phyloP scores from a whole-genome alignment of 1,284 basidiomycete species.

The Ganoderma sp. region DNA sequence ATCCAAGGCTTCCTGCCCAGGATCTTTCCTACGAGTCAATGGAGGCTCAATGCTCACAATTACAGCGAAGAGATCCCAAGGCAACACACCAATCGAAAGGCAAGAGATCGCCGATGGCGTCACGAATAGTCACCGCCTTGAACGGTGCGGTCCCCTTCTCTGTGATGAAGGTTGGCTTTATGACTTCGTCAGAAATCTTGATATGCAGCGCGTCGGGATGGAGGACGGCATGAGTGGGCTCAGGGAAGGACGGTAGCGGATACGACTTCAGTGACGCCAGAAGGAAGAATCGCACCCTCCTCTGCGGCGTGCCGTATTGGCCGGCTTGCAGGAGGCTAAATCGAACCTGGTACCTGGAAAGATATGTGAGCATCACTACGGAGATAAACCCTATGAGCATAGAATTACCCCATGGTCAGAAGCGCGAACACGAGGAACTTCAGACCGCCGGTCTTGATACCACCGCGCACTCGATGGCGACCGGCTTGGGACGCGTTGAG shows the following conservation, averaged over 20 bases:
- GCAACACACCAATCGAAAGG: constrained; percentile 67
- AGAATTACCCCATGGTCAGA: constrained; percentile 63
- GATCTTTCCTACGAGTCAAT: constrained; percentile 5
- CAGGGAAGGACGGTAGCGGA: constrained; percentile 67
- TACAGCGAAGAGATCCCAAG: background rate
- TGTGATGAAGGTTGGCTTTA: constrained; percentile 52
- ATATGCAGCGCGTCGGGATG: background rate
- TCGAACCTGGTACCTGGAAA: constrained; percentile 67
- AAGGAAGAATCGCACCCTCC: constrained; percentile 71
- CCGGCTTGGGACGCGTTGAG: constrained; percentile 58
- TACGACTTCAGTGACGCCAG: constrained; percentile 60
- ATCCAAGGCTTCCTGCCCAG: background rate
- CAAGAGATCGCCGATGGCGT: constrained; percentile 73
- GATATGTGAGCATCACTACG: background rate
- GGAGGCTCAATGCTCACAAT: background rate
- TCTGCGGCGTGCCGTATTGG: constrained; percentile 76
- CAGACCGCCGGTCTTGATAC: constrained; percentile 69
- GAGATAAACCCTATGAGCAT: background rate
- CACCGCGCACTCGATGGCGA: constrained; percentile 58
- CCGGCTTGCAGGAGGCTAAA: constrained; percentile 70
- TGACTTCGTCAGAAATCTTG: constrained; percentile 10
- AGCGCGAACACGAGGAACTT: constrained; percentile 66
- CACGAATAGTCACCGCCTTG: constrained; percentile 60
- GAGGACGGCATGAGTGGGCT: constrained; percentile 58
- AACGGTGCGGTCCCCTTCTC: constrained; percentile 56